These are phyloP conservation scores for Oryza coarctata DNA, from an alignment of 176 grass and related monocot species.

Conservation along the genomic window DNA sequence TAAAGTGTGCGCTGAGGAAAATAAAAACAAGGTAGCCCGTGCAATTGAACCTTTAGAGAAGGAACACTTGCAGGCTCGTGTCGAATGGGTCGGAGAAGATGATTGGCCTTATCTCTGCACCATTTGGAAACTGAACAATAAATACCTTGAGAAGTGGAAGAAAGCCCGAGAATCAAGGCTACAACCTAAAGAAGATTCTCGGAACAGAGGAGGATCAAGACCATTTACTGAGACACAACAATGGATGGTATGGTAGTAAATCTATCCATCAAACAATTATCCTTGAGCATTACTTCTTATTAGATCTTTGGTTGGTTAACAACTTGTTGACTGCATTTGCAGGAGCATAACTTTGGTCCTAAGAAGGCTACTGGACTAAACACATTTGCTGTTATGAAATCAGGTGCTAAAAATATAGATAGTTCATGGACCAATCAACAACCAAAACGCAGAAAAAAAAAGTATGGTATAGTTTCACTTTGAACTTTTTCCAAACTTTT, in stretches of 20 bases:
- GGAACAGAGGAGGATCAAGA: not conserved
- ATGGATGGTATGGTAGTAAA: not conserved
- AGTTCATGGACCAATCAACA: not conserved
- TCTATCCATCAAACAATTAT: not conserved
- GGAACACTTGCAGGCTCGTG: not conserved
- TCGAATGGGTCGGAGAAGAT: not conserved
- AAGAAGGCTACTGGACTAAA: not conserved
- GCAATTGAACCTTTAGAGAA: not conserved
- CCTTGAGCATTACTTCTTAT: not conserved
- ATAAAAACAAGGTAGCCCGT: not conserved
- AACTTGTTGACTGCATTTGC: not conserved
- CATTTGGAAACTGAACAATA: not conserved
- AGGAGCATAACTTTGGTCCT: not conserved
- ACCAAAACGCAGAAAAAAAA: not conserved
- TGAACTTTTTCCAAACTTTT: too few species aligned
- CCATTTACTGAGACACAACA: not conserved
- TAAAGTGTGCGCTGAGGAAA: not conserved
- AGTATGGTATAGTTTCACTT: not conserved
- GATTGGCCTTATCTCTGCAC: not conserved
- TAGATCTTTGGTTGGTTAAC: not conserved
- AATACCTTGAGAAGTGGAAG: not conserved
- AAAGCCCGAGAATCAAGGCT: not conserved
- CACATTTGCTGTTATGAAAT: not conserved
- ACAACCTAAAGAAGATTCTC: not conserved
- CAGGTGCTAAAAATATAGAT: not conserved